Percentiles rank a stretch among this genome's conserved stretches.
Evolutionary conservation across 139 green algal genomes (phyloP).

Genomic region (Picochlorum sp.): DNA sequence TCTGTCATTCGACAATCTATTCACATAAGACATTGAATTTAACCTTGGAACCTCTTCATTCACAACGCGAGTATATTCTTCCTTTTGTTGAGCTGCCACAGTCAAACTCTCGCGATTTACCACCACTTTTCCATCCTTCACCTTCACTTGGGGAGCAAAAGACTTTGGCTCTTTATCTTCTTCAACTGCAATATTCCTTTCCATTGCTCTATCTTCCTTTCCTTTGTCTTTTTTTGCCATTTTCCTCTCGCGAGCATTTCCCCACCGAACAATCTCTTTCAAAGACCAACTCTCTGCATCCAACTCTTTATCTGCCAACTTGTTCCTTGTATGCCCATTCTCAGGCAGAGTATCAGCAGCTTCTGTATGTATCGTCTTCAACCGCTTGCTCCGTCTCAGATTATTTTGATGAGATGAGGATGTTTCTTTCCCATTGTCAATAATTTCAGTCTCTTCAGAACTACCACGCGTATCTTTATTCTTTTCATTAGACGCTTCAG

Average conservation of each 20-base stretch:
- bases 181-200: background rate
- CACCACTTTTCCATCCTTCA: constrained; percentile 41
- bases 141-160: constrained; percentile 26
- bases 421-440: too few species aligned
- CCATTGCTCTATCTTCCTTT: background rate
- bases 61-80: constrained; percentile 24
- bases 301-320: background rate
- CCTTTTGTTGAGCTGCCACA: constrained; percentile 35
- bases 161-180: background rate
- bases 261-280: constrained; percentile 4
- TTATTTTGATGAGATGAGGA: too few species aligned
- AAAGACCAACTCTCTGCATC: constrained; percentile 2
- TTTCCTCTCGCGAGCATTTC: background rate
- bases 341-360: background rate
- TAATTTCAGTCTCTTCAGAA: too few species aligned
- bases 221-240: background rate
- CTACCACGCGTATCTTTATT: too few species aligned
- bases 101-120: constrained; percentile 34
- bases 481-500: background rate
- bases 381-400: too few species aligned
- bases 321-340: background rate
- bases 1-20: constrained; percentile 30
- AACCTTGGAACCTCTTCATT: constrained; percentile 23
- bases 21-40: constrained; percentile 43
- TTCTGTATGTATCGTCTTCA: too few species aligned